A percentile compares a stretch with the other conserved stretches of the same genome.
phyloP scores from a whole-genome alignment of 148 eudicot genomes.

The Vaccinium macrocarpon region DNA sequence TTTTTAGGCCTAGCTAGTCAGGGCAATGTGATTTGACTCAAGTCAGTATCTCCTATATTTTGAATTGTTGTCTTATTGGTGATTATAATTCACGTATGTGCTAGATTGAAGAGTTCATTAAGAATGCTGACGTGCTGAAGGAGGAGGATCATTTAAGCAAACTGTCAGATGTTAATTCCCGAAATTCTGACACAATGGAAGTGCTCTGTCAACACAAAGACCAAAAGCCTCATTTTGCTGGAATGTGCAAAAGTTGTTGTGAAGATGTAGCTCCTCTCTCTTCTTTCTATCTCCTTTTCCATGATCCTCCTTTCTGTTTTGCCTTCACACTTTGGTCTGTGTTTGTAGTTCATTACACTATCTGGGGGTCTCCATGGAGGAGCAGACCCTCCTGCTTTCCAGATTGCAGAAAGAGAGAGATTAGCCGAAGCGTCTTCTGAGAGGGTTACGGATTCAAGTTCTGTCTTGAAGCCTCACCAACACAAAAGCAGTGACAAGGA shows the following conservation, averaged over 20 bases:
- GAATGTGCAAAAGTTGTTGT: slow-evolving; percentile 48
- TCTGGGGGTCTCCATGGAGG: slow-evolving; percentile 58
- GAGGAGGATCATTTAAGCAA: slow-evolving; percentile 10
- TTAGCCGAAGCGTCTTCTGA: slow-evolving; percentile 17
- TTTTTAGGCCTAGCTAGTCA: background rate
- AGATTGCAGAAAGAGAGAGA: slow-evolving; percentile 59
- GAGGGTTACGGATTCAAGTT: slow-evolving; percentile 25
- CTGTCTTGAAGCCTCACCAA: slow-evolving; percentile 14
- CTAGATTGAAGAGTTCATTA: slow-evolving; percentile 50
- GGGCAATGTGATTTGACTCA: background rate
- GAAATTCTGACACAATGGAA: slow-evolving; percentile 24
- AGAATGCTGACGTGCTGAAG: slow-evolving; percentile 37
- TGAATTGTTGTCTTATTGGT: background rate
- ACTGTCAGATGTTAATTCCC: slow-evolving; percentile 9
- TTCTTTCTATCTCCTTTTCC: background rate
- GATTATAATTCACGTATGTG: background rate
- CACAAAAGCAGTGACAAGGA: slow-evolving; percentile 20
- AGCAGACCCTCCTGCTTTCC: slow-evolving; percentile 64
- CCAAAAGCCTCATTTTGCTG: slow-evolving; percentile 43
- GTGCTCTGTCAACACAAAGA: slow-evolving; percentile 51
- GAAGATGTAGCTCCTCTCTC: slow-evolving; percentile 31
- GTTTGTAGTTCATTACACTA: slow-evolving; percentile 40
- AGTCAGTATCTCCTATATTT: background rate
- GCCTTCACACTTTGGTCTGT: slow-evolving; percentile 16
- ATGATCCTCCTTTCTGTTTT: background rate